Conservation (phyloP, 129 eudicot species). For the Centrapalus pauciflorus region DNA sequence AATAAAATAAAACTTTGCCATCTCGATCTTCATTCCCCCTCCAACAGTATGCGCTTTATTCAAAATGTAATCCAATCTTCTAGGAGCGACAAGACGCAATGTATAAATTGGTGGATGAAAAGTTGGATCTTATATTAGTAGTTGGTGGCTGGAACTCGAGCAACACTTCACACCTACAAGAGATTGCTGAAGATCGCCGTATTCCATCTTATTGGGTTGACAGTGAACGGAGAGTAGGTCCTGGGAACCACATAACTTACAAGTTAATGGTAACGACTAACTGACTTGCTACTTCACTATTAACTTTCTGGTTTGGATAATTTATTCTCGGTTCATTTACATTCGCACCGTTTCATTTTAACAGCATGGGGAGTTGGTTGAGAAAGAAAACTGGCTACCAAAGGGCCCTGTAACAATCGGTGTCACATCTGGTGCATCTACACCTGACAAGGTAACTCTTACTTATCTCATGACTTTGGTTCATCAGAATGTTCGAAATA, state of each 20-base stretch:
- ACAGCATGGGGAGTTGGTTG: conserved; percentile 92
- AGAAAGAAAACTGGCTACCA: conserved; percentile 82
- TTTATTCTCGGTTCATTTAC: not conserved
- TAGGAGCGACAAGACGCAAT: conserved; percentile 98
- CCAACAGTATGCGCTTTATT: not conserved
- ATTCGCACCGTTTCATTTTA: not conserved
- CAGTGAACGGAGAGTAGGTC: conserved; percentile 78
- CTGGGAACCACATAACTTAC: conserved; percentile 63
- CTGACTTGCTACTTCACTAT: not conserved
- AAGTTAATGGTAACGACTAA: conserved; percentile 50
- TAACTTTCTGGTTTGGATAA: not conserved
- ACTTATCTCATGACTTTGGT: not conserved
- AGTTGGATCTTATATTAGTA: conserved; percentile 69
- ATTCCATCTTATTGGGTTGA: conserved; percentile 95
- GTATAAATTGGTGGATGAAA: conserved; percentile 78
- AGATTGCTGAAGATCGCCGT: conserved; percentile 89
- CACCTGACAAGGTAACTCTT: conserved; percentile 79
- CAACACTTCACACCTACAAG: conserved; percentile 91
- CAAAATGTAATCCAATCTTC: not conserved
- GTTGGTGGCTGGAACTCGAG: conserved; percentile 96
- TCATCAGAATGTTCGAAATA: not conserved
- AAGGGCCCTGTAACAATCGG: conserved; percentile 81
- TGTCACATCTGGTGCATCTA: conserved; percentile 89
- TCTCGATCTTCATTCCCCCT: not conserved
- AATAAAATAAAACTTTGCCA: too few species aligned